phyloP scores from a whole-genome alignment of 2,329 filamentous ascomycete species.

The Fusarium coffeatum region DNA sequence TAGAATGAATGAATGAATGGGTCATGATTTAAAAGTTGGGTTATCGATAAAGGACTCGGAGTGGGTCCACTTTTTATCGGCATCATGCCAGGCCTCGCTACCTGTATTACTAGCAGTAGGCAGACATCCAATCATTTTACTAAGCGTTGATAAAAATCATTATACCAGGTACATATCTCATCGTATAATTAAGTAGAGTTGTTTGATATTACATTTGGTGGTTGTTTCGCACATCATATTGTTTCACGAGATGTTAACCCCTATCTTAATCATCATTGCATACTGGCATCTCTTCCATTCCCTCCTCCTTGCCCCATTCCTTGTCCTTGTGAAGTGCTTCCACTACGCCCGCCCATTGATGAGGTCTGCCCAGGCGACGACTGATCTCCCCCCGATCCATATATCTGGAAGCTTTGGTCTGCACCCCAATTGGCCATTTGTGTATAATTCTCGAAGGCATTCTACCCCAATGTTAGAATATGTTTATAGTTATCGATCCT shows the following conservation, averaged over 20 bases:
- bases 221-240: slow-evolving; percentile 17
- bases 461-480: slow-evolving; percentile 54
- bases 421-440: slow-evolving; percentile 64
- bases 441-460: slow-evolving; percentile 67
- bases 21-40: slow-evolving; percentile 8
- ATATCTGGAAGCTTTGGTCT: slow-evolving; percentile 65
- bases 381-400: slow-evolving; percentile 50
- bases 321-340: slow-evolving; percentile 28
- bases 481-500: not conserved
- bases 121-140: not conserved
- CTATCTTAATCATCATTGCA: slow-evolving; percentile 32
- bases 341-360: slow-evolving; percentile 38
- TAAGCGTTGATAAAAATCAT: not conserved
- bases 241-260: slow-evolving; percentile 24
- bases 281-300: slow-evolving; percentile 32
- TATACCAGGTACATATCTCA: not conserved
- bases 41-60: slow-evolving; percentile 24
- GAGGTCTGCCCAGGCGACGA: slow-evolving; percentile 46
- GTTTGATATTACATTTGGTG: slow-evolving; percentile 29
- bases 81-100: not conserved
- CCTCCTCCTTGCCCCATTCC: slow-evolving; percentile 4
- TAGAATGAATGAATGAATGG: not conserved
- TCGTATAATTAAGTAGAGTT: slow-evolving; percentile 14
- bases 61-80: slow-evolving; percentile 3
- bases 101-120: not conserved